These are phyloP conservation scores for Cronartium ribicola DNA, from an alignment of 1,284 basidiomycete genomes.

Conservation along the genomic window DNA sequence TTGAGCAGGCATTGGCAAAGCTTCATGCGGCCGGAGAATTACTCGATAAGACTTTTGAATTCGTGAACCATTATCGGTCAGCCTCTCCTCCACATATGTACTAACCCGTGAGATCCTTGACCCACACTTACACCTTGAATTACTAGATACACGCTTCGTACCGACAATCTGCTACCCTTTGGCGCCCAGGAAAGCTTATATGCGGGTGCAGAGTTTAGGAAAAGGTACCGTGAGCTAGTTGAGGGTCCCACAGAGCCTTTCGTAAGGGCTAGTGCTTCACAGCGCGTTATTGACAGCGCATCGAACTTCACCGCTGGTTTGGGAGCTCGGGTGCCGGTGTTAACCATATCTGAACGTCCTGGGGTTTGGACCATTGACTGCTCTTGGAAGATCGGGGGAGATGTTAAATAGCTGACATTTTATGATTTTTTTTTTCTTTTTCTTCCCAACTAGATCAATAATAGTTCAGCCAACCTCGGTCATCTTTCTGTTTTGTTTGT, in stretches of 20 bases:
- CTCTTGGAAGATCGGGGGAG: too few relatives aligned
- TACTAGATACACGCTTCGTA: background rate
- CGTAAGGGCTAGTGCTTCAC: slow-evolving; percentile 21
- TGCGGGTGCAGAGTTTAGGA: slow-evolving; percentile 18
- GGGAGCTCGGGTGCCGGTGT: too few relatives aligned
- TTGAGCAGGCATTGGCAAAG: slow-evolving; percentile 8
- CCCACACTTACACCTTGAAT: background rate
- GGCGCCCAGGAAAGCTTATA: slow-evolving; percentile 25
- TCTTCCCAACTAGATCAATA: too few relatives aligned
- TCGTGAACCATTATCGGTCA: slow-evolving; percentile 23
- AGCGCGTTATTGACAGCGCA: slow-evolving; percentile 22
- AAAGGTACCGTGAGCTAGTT: slow-evolving; percentile 12
- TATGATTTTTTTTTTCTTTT: too few relatives aligned
- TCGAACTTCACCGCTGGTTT: slow-evolving; percentile 11
- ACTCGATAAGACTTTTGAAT: slow-evolving; percentile 2
- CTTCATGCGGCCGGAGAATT: background rate
- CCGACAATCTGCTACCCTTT: too few relatives aligned
- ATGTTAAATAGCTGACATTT: too few relatives aligned
- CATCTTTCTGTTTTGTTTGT: background rate
- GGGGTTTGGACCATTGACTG: too few relatives aligned
- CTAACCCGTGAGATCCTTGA: too few relatives aligned
- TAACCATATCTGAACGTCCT: too few relatives aligned
- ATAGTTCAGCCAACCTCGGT: background rate
- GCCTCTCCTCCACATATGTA: background rate
- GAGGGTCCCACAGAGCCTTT: slow-evolving; percentile 1